Evolutionary conservation across 1,284 basidiomycete species (phyloP).

Genomic region (Boletus holoroseus): DNA sequence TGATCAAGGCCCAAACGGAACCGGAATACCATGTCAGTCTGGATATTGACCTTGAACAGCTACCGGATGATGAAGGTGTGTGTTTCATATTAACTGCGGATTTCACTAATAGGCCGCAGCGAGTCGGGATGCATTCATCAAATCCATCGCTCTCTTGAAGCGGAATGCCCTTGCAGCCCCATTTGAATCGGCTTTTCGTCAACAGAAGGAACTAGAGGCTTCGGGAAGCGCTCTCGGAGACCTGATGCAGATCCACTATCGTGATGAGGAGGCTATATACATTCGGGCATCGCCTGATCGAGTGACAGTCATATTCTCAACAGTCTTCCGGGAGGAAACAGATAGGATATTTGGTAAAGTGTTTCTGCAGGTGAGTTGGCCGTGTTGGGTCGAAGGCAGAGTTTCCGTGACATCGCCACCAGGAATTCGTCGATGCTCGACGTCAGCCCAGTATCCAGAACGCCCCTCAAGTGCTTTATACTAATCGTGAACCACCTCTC

Average conservation of each 20-base stretch:
- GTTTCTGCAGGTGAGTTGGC: constrained; percentile 78
- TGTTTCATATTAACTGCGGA: constrained; percentile 15
- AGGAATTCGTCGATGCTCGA: constrained; percentile 99
- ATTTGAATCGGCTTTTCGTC: constrained; percentile 84
- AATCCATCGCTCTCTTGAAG: constrained; percentile 83
- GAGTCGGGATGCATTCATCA: constrained; percentile 73
- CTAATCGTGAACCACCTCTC: constrained; percentile 90
- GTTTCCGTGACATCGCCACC: constrained; percentile 4
- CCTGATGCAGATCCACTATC: constrained; percentile 90
- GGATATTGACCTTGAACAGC: constrained; percentile 79
- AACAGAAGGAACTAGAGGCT: constrained; percentile 81
- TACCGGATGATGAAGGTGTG: constrained; percentile 77
- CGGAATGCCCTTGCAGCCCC: constrained; percentile 94
- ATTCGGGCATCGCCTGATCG: constrained; percentile 90
- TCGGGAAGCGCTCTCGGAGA: constrained; percentile 67
- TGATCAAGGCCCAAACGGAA: constrained; percentile 63
- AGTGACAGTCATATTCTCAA: constrained; percentile 97
- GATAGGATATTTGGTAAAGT: constrained; percentile 96
- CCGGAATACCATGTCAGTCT: constrained; percentile 88
- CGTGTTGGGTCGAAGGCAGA: neutral
- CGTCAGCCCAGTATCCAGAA: constrained; percentile 91
- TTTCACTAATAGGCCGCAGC: constrained; percentile 44
- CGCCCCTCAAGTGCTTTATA: constrained; percentile 97
- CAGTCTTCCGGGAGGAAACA: constrained; percentile 95
- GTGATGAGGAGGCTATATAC: constrained; percentile 96